Evolutionary conservation across 140 eudicot genomes (phyloP), one percentile per base, ranked within the genome.

Genomic region (Oenanthe javanica): DNA sequence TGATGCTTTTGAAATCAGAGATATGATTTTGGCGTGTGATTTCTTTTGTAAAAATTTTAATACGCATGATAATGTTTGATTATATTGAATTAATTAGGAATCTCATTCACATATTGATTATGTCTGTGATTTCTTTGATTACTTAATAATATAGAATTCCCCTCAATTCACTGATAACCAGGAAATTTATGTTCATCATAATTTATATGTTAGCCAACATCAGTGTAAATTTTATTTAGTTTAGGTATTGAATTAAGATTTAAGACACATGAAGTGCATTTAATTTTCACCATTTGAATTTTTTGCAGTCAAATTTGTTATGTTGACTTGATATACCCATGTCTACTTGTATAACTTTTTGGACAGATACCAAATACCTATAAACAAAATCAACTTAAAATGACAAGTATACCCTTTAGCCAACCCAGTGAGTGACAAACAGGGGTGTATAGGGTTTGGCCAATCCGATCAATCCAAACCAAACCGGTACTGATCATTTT

Each of bases 351-450:
- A 31, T 31, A 31, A 31, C 31, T 31, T 31, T 31, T 31, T 31
- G 31, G 31, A 31, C 31, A 31, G 31, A 31, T 31, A 31, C 31
- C 31, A 31, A 31, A 31, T 31, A 31, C 31, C 78, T 79, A 40
- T 57, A 79, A 52, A 49, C 82, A 46, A n/a, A 9, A 21, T 76
- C 47, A 55, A 71, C 25, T 18, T 50, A 63, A 79, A 82, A 83
- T 85, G 79, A 77, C 83, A 77, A 81, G 73, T 67, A 72, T 54
- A 52, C 79, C 75, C 80, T 79, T 86, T 88, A 46, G 47, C 84
- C 83, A 31, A 31, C 31, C 31, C 31, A 0, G 31, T 31, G 31
- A 31, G n/a, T n/a, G n/a, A n/a, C 1, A 31, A 31, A 31, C 31
- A 31, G 0, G 31, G 31, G 31, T 31, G 31, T 31, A 31, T 1